Percentiles rank a stretch among this genome's conserved stretches.
phyloP scores from a whole-genome alignment of 2,329 filamentous ascomycete genomes.

The Macrophomina pseudophaseolina region DNA sequence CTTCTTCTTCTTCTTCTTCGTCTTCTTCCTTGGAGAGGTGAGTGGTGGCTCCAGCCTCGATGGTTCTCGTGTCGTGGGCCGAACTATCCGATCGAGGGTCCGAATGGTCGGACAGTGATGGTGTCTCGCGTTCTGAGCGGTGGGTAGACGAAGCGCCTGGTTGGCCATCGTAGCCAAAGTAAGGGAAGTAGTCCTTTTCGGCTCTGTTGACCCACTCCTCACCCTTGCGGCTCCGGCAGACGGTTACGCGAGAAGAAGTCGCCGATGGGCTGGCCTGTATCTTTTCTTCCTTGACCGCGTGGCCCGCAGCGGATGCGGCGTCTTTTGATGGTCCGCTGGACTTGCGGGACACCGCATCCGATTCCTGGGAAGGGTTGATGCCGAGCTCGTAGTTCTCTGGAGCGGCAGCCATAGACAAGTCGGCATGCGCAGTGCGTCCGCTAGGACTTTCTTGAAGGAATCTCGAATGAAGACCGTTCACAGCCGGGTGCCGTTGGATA shows the following conservation, averaged over 20 bases:
- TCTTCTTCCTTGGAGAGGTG: too few species aligned
- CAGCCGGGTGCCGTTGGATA: too few species aligned
- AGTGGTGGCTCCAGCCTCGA: too few species aligned
- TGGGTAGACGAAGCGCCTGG: neutral
- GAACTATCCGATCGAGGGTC: neutral
- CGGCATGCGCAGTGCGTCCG: too few species aligned
- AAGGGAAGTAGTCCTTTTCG: neutral
- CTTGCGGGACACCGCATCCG: too few species aligned
- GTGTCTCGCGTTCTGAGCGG: neutral
- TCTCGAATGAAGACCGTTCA: too few species aligned
- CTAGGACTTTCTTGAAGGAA: too few species aligned
- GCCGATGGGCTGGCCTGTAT: neutral
- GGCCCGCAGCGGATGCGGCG: neutral
- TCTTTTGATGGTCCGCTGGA: neutral
- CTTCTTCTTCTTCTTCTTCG: too few species aligned
- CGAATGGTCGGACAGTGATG: neutral
- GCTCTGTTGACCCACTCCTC: neutral
- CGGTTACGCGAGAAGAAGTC: neutral
- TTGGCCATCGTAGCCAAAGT: neutral
- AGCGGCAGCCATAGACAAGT: too few species aligned
- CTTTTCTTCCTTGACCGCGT: neutral
- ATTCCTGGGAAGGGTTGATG: too few species aligned
- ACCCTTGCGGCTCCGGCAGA: neutral
- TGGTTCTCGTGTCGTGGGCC: too few species aligned
- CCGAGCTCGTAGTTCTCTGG: too few species aligned